Conservation (phyloP, 331 rosid species). For the Acacia pycnantha region DNA sequence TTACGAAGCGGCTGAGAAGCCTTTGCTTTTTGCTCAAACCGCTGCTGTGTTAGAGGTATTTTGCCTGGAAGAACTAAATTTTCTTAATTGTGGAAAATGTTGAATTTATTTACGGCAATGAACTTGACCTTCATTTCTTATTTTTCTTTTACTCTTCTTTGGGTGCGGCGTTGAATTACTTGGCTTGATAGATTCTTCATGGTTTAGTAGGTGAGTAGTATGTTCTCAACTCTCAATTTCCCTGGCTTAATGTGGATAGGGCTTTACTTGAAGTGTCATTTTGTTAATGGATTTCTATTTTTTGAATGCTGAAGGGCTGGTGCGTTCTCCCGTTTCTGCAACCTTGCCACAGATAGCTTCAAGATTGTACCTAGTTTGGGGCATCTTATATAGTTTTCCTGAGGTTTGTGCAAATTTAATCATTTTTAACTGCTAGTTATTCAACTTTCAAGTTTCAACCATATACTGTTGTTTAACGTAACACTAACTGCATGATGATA, state of each 20-base stretch:
- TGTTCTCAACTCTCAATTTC: not conserved
- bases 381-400: constrained; percentile 89
- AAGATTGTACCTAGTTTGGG: constrained; percentile 77
- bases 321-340: constrained; percentile 81
- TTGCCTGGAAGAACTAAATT: not conserved
- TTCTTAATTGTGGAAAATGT: not conserved
- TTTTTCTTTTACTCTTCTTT: not conserved
- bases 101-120: not conserved
- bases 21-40: constrained; percentile 70
- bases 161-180: constrained; percentile 17
- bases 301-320: constrained; percentile 54
- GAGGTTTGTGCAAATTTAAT: constrained; percentile 47
- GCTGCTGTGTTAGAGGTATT: constrained; percentile 80
- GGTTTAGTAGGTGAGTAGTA: constrained; percentile 77
- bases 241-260: not conserved
- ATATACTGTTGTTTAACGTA: not conserved
- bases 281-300: constrained; percentile 3
- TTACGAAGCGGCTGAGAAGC: constrained; percentile 69
- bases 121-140: not conserved
- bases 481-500: constrained; percentile 10
- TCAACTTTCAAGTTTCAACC: not conserved
- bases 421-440: not conserved
- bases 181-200: constrained; percentile 69
- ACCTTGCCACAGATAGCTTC: constrained; percentile 85
- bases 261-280: not conserved